Evolutionary conservation across 352 stramenopile species (phyloP), one percentile per base, ranked within the genome.

Genomic region (Pythium phragmiticola): DNA sequence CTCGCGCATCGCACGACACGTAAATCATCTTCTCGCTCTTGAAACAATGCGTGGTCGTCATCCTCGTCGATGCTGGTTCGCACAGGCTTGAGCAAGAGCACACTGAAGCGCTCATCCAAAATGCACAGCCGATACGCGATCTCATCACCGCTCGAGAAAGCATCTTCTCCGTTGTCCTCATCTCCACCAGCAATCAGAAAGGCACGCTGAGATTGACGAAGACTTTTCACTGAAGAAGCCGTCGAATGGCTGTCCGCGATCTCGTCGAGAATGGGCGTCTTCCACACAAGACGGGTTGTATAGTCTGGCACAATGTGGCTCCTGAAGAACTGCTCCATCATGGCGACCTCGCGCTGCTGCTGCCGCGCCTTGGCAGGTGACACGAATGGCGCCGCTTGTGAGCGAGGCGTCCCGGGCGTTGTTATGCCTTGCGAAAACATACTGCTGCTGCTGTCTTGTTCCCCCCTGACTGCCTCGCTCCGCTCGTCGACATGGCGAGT

Each of bases 351-450:
- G 23, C 60, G 60, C 45, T 73, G 60, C 7, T 73, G 66, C 30
- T 69, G 66, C 0, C 66, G 66, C 9, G 42, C 48, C 45, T 73
- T 69, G 5, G 66, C 56, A 4, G 66, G 66, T 14, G 61, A 73
- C 26, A 73, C 60, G 21, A 65, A 68, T 9, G 59, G 47, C 41
- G 65, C 19, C 21, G 21, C 19, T n/a, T 41, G 50, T n/a, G 30
- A 52, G 11, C 30, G 43, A 8, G 53, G 37, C 17, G 57, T 57
- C 0, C 49, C 36, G 16, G 41, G 12, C 45, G 36, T 59, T 14
- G 53, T 26, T 12, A 54, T 46, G 50, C 39, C 19, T 23, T 23
- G 43, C 3, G 16, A 46, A 23, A 26, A 55, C 13, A 16, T 19
- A 19, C 28, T 19, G 13, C 4, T 39, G n/a, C 53, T 33, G 34